phyloP scores from a whole-genome alignment of 2,329 filamentous ascomycete species.

The Ceratocystis diversiconidia region DNA sequence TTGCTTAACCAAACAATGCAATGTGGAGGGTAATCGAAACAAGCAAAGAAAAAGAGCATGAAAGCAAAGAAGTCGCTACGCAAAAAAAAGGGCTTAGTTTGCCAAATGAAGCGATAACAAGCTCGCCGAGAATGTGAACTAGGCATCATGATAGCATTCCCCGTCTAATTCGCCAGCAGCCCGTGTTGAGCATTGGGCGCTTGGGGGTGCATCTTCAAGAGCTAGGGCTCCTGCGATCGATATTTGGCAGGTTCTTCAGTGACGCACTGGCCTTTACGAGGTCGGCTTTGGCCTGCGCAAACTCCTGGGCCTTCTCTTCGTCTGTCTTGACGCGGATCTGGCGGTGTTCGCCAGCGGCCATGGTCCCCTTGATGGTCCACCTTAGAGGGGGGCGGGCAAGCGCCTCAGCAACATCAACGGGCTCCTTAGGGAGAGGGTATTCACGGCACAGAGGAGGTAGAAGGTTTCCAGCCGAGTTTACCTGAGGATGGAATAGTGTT shows the following conservation, averaged over 20 bases:
- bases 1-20: neutral
- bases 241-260: neutral
- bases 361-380: conserved; percentile 29
- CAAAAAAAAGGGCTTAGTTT: neutral
- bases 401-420: conserved; percentile 31
- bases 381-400: conserved; percentile 31
- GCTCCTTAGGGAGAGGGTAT: conserved; percentile 30
- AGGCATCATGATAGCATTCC: too few species aligned
- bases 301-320: conserved; percentile 27
- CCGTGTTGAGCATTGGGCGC: neutral
- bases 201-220: neutral
- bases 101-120: neutral
- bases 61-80: neutral
- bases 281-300: conserved; percentile 35
- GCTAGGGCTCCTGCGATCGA: neutral
- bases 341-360: conserved; percentile 23
- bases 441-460: conserved; percentile 26
- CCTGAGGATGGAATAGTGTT: neutral
- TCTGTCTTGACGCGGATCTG: conserved; percentile 21
- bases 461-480: conserved; percentile 21
- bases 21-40: neutral
- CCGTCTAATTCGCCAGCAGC: neutral
- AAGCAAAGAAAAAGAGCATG: neutral
- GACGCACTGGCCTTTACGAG: conserved; percentile 28
- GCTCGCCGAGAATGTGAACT: neutral